Evolutionary conservation across 2,329 filamentous ascomycete genomes (phyloP).

Genomic region (Trichophyton equinum): DNA sequence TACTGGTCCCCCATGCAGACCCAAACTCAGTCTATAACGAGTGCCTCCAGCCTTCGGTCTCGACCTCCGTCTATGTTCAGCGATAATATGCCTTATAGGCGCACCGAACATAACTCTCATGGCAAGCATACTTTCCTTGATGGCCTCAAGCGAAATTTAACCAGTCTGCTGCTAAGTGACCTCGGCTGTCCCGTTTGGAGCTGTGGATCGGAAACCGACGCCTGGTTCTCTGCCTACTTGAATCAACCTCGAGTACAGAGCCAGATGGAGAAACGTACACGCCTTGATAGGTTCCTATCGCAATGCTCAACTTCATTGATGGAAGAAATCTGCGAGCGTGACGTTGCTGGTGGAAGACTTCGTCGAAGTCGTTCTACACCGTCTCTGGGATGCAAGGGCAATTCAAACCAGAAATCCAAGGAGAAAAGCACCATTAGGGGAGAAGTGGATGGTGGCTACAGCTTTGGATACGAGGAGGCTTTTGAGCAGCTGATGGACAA

Average conservation of each 20-base stretch:
- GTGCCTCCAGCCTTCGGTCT: constrained; percentile 44
- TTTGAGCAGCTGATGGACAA: constrained; percentile 69
- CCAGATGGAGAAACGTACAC: constrained; percentile 30
- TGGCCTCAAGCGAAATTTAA: constrained; percentile 65
- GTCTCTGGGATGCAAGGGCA: not conserved
- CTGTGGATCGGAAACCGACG: constrained; percentile 84
- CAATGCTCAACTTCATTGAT: constrained; percentile 17
- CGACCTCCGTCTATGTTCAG: constrained; percentile 32
- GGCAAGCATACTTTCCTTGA: constrained; percentile 68
- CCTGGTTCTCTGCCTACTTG: constrained; percentile 54
- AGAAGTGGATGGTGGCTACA: constrained; percentile 10
- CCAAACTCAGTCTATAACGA: constrained; percentile 50
- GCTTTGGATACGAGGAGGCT: constrained; percentile 67
- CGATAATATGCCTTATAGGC: constrained; percentile 24
- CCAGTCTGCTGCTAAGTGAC: constrained; percentile 76
- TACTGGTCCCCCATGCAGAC: constrained; percentile 85
- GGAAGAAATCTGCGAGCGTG: not conserved
- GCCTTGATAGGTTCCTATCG: constrained; percentile 28
- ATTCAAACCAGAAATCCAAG: not conserved
- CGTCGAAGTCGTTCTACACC: constrained; percentile 26
- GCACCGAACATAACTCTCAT: constrained; percentile 36
- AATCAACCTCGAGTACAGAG: constrained; percentile 37
- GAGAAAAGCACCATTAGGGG: not conserved
- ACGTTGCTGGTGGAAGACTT: constrained; percentile 3
- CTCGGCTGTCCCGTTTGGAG: constrained; percentile 74